phyloP scores from a whole-genome alignment of 225 moss, liverwort and hornwort species.

The Rhytidiadelphus loreus region DNA sequence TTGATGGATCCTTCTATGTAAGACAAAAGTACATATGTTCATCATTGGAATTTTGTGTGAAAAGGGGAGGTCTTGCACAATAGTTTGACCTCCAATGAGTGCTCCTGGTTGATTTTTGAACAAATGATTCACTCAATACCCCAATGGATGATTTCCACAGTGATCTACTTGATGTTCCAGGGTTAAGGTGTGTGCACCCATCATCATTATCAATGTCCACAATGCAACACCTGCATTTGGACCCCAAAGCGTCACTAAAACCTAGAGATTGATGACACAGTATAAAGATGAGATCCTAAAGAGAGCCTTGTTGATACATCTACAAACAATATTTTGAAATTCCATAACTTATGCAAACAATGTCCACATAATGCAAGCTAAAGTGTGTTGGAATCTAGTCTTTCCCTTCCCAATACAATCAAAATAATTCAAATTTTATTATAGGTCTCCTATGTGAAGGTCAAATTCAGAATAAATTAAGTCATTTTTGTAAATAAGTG shows the following conservation, averaged over 20 bases:
- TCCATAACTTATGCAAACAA: not conserved
- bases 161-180: rapidly evolving
- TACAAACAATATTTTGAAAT: not conserved
- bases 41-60: too few relatives aligned
- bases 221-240: not conserved
- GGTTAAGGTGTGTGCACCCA: not conserved
- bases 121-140: too few relatives aligned
- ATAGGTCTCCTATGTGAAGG: too few relatives aligned
- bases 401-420: not conserved
- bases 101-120: too few relatives aligned
- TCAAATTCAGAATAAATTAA: too few relatives aligned
- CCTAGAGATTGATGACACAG: not conserved
- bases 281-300: not conserved
- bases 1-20: too few relatives aligned
- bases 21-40: too few relatives aligned
- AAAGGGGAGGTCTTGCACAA: too few relatives aligned
- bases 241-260: not conserved
- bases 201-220: not conserved
- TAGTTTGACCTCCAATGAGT: too few relatives aligned
- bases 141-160: too few relatives aligned
- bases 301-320: not conserved
- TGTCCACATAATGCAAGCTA: not conserved
- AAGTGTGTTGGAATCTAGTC: not conserved
- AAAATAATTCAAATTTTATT: not conserved
- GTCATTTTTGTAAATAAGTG: too few relatives aligned